phyloP scores from a whole-genome alignment of 331 rosid species.

The Prunus yedoensis region DNA sequence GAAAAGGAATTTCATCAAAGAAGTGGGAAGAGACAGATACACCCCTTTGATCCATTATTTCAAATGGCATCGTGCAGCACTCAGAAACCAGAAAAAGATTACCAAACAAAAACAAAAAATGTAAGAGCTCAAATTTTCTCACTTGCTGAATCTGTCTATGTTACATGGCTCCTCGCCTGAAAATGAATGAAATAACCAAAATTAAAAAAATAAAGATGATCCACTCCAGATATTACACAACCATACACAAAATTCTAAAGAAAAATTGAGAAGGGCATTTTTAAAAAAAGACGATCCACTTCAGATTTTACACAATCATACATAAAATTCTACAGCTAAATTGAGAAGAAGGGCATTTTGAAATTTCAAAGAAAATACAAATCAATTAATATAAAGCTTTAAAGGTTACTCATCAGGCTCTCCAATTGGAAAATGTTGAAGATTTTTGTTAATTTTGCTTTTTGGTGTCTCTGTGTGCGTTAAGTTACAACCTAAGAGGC shows the following conservation, averaged over 20 bases:
- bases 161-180: conserved; percentile 29
- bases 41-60: conserved; percentile 65
- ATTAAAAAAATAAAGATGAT: neutral
- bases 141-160: conserved; percentile 27
- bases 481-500: conserved; percentile 26
- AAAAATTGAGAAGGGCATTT: neutral
- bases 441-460: neutral
- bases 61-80: conserved; percentile 64
- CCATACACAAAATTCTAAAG: neutral
- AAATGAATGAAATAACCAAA: neutral
- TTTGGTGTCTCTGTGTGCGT: neutral
- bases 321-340: neutral
- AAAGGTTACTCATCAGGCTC: neutral
- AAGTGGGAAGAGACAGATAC: conserved; percentile 55
- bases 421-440: neutral
- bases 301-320: neutral
- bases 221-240: neutral
- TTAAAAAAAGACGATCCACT: conserved; percentile 1
- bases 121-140: conserved; percentile 17
- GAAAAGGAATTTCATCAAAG: conserved; percentile 55
- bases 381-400: neutral
- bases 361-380: conserved; percentile 1
- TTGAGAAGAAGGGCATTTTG: neutral
- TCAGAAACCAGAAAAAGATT: conserved; percentile 32
- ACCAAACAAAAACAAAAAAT: conserved; percentile 14